These are phyloP conservation scores for Triangularia setosa DNA, from an alignment of 2,329 filamentous ascomycete species.

Conservation along the genomic window DNA sequence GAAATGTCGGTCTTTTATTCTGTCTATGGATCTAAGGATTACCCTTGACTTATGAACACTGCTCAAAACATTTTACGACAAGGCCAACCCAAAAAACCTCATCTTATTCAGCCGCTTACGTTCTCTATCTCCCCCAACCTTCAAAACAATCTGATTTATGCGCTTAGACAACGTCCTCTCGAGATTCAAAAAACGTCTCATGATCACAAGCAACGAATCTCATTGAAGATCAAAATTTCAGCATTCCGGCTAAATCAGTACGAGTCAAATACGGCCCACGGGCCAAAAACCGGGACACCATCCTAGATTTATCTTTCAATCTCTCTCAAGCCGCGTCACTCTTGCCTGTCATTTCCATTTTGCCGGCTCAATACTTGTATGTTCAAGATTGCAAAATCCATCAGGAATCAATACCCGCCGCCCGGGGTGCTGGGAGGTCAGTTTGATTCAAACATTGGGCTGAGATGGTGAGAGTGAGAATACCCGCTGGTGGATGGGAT, in stretches of 20 bases:
- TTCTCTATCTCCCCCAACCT: not conserved
- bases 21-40: not conserved
- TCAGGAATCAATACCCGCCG: not conserved
- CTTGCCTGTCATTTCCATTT: not conserved
- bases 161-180: not conserved
- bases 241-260: not conserved
- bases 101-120: not conserved
- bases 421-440: not conserved
- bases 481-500: not conserved
- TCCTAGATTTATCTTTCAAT: not conserved
- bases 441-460: not conserved
- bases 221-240: not conserved
- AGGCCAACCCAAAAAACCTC: not conserved
- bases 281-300: not conserved
- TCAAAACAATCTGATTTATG: not conserved
- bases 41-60: not conserved
- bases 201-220: not conserved
- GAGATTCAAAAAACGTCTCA: not conserved
- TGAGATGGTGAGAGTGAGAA: not conserved
- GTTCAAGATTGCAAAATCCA: not conserved
- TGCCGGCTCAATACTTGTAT: not conserved
- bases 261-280: not conserved
- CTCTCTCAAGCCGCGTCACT: not conserved
- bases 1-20: not conserved
- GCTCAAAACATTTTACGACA: not conserved